phyloP scores from a whole-genome alignment of 768 basidiomycete genomes.

The Psilocybe tampanensis region DNA sequence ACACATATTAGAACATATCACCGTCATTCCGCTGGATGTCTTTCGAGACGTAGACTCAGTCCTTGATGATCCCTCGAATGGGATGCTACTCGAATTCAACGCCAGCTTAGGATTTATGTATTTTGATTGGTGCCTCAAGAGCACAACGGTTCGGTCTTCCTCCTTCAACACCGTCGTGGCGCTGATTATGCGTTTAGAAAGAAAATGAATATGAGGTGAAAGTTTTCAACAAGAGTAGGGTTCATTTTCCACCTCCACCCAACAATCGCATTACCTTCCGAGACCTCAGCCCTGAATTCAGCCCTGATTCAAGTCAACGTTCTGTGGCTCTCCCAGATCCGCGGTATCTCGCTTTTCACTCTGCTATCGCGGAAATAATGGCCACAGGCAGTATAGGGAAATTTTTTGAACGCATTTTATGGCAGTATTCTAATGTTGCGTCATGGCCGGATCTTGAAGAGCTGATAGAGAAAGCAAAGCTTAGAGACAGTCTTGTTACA shows the following conservation, averaged over 20 bases:
- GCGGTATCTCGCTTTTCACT: constrained; percentile 15
- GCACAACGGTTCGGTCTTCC: constrained; percentile 7
- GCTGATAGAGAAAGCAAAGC: too few relatives aligned
- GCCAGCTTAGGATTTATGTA: constrained; percentile 2
- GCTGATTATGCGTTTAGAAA: constrained; percentile 5
- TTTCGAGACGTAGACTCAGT: neutral
- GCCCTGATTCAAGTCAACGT: neutral
- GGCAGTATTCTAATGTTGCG: too few relatives aligned
- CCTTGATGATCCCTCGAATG: constrained; percentile 10
- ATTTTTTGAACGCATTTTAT: constrained; percentile 15
- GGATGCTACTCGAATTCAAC: constrained; percentile 4
- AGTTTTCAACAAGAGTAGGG: neutral
- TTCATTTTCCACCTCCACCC: neutral
- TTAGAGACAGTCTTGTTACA: too few relatives aligned
- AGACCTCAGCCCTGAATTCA: constrained; percentile 15
- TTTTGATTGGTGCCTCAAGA: constrained; percentile 17
- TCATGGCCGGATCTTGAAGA: too few relatives aligned
- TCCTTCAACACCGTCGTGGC: neutral
- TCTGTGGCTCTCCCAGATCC: constrained; percentile 14
- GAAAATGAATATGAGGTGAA: constrained; percentile 9
- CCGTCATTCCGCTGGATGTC: neutral
- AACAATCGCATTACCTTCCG: constrained; percentile 13
- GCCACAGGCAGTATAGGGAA: neutral
- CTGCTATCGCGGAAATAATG: constrained; percentile 19
- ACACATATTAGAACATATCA: constrained; percentile 12